phyloP scores from a whole-genome alignment of 106 monocot species.

The Iris macrosiphon region DNA sequence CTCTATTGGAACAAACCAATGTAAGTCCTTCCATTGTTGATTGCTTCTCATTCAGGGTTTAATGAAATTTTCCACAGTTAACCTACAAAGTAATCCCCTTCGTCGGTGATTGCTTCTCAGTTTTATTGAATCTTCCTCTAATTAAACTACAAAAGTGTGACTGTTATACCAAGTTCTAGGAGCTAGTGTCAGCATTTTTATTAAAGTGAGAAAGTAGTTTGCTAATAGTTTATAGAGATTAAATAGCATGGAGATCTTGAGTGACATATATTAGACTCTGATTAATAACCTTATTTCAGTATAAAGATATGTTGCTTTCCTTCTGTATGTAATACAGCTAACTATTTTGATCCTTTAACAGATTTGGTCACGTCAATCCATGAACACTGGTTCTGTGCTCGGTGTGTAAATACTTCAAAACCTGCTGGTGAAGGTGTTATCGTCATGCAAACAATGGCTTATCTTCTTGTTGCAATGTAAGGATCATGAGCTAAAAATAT shows the following conservation, averaged over 20 bases:
- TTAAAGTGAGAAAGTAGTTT: no score
- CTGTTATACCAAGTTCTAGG: not conserved
- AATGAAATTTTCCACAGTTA: not conserved
- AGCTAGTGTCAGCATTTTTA: not conserved
- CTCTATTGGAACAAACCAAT: slow-evolving; percentile 71
- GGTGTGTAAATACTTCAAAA: slow-evolving; percentile 75
- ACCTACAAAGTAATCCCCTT: not conserved
- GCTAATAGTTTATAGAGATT: no score
- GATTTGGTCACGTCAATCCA: slow-evolving; percentile 95
- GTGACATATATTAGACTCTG: no score
- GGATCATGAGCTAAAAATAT: not conserved
- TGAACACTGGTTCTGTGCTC: slow-evolving; percentile 84
- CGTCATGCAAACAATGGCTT: slow-evolving; percentile 62
- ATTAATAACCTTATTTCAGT: not conserved
- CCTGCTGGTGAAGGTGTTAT: slow-evolving; percentile 89
- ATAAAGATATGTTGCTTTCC: not conserved
- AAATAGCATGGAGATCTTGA: no score
- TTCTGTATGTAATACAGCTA: not conserved
- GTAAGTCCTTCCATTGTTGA: slow-evolving; percentile 28
- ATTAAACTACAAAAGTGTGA: no score
- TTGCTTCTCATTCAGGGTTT: no score
- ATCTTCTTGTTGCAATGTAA: slow-evolving; percentile 85
- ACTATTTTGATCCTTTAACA: slow-evolving; percentile 9
- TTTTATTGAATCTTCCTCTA: no score
- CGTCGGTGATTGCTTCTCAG: no score